phyloP scores from a whole-genome alignment of 2,329 filamentous ascomycete genomes.

The Fusarium virguliforme region DNA sequence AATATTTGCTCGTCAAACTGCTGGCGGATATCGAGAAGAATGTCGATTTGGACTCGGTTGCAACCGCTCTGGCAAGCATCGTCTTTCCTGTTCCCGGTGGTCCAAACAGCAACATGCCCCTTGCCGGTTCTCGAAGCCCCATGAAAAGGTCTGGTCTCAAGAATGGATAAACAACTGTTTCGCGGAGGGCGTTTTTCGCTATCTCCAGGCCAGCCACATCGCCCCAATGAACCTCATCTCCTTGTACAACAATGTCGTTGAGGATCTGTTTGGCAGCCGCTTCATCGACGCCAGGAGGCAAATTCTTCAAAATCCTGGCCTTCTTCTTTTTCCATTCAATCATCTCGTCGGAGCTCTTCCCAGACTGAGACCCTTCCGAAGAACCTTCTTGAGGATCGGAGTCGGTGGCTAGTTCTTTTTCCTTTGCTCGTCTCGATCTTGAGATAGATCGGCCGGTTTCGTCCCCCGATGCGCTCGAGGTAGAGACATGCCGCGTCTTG shows the following conservation, averaged over 20 bases:
- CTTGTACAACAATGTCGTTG: slow-evolving; percentile 95
- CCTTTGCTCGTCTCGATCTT: slow-evolving; percentile 50
- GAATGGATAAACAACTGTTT: slow-evolving; percentile 98
- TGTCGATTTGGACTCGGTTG: slow-evolving; percentile 93
- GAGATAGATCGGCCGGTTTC: slow-evolving; percentile 44
- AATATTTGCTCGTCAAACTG: slow-evolving; percentile 94
- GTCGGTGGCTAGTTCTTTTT: slow-evolving; percentile 55
- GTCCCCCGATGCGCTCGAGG: slow-evolving; percentile 51
- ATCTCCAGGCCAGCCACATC: slow-evolving; percentile 93
- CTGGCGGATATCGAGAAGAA: slow-evolving; percentile 98
- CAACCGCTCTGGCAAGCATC: slow-evolving; percentile 92
- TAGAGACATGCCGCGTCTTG: slow-evolving; percentile 40
- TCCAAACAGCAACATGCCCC: slow-evolving; percentile 96
- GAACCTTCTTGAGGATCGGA: slow-evolving; percentile 65
- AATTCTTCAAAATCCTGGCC: slow-evolving; percentile 77
- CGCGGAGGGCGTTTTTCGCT: slow-evolving; percentile 92
- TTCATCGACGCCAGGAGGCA: slow-evolving; percentile 87
- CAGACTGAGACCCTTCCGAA: slow-evolving; percentile 62
- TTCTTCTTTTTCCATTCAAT: slow-evolving; percentile 75
- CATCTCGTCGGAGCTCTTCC: slow-evolving; percentile 60
- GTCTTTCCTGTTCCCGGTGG: slow-evolving; percentile 99
- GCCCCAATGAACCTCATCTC: slow-evolving; percentile 94
- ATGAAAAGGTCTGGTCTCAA: slow-evolving; percentile 95
- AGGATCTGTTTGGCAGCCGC: slow-evolving; percentile 90
- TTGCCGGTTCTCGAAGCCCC: slow-evolving; percentile 92